Evolutionary conservation across 306 rosid genomes (phyloP), one percentile per base, ranked within the genome.

Genomic region (Medicago lupulina): DNA sequence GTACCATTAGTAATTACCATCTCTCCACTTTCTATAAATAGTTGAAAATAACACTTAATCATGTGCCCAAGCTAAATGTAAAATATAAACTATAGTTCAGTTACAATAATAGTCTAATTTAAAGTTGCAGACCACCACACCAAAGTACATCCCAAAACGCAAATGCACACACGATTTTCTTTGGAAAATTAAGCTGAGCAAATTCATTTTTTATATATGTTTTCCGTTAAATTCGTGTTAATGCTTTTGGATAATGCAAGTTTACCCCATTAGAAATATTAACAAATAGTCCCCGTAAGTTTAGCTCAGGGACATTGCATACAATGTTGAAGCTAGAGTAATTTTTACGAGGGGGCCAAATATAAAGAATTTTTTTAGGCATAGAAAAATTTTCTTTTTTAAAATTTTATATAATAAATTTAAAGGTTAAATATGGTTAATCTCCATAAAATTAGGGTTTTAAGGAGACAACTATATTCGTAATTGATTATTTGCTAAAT

Each of bases 241-340:
- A 59, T 74, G 58, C 50, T 38, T 38, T 28, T 10, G 58, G 53
- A 47, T 28, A 81, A 49, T 69, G 73, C 14, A 40, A 69, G 1
- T 25, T 62, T 40, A 81, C 61, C 68, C 39, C 36, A 53, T 69
- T 39, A 4, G 4, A 14, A 68, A 58, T 55, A 46, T 43, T 6
- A 46, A 46, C 13, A 44, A 2, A 49, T 49, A 54, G n/a, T n/a
- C n/a, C n/a, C n/a, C n/a, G n/a, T n/a, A n/a, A n/a, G n/a, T n/a
- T n/a, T n/a, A n/a, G n/a, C n/a, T n/a, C n/a, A n/a, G n/a, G n/a
- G n/a, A n/a, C n/a, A n/a, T n/a, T n/a, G n/a, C n/a, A n/a, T n/a
- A n/a, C n/a, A n/a, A n/a, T n/a, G n/a, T n/a, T n/a, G n/a, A n/a
- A n/a, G n/a, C n/a, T n/a, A n/a, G n/a, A n/a, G n/a, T n/a, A n/a